Evolutionary conservation across 305 asterid genomes (phyloP).

Genomic region (Nicotiana rustica): DNA sequence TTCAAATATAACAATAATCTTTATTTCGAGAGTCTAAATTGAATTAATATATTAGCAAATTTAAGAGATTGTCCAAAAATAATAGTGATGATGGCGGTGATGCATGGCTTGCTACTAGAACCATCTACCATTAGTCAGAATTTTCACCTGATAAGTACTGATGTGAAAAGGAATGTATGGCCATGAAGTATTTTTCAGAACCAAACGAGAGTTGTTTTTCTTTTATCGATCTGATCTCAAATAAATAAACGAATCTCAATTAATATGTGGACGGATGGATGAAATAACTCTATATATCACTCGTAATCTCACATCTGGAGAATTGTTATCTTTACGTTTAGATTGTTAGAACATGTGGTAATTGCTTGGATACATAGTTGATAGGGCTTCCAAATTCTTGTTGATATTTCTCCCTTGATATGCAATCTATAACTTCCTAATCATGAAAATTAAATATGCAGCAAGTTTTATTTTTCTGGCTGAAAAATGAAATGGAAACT

Average conservation of each 20-base stretch:
- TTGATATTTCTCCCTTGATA: no score
- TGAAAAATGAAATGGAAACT: no score
- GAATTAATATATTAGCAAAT: no score
- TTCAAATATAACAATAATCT: no score
- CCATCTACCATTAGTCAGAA: not conserved
- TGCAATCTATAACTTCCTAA: no score
- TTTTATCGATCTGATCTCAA: not conserved
- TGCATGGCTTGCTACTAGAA: not conserved
- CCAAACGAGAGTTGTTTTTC: not conserved
- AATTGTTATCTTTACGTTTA: conserved; percentile 20
- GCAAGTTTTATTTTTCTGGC: no score
- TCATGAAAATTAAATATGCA: no score
- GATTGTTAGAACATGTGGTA: not conserved
- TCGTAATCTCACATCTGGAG: not conserved
- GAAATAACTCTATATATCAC: not conserved
- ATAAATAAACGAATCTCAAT: not conserved
- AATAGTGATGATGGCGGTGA: not conserved
- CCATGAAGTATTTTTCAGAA: not conserved
- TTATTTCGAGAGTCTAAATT: no score
- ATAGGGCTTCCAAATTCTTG: not conserved
- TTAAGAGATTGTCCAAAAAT: no score
- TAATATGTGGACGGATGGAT: conserved; percentile 3
- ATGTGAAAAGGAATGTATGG: not conserved
- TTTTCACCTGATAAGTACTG: not conserved
- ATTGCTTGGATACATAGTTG: not conserved